Conservation (phyloP, 208 protist genomes). For the Acanthamoeba lugdunensis region DNA sequence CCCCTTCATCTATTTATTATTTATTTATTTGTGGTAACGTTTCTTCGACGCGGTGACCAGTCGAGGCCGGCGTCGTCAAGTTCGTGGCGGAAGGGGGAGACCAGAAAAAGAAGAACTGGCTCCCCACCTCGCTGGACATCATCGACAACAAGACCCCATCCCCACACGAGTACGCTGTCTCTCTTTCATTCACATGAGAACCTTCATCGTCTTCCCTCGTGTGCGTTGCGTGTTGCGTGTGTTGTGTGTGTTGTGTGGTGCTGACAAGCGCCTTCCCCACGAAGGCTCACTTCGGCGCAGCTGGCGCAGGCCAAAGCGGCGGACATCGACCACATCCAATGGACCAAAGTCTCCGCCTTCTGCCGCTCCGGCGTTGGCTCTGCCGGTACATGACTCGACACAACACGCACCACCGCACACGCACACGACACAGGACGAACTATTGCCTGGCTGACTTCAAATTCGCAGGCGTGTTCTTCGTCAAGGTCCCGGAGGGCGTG, state of each 20-base stretch:
- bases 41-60: background rate
- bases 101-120: background rate
- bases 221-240: too few relatives aligned
- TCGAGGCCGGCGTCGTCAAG: conserved; percentile 16
- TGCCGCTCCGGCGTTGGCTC: conserved; percentile 25
- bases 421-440: too few relatives aligned
- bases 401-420: too few relatives aligned
- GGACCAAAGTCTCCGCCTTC: background rate
- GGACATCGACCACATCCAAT: background rate
- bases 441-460: too few relatives aligned
- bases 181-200: background rate
- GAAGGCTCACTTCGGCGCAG: background rate
- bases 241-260: background rate
- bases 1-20: background rate
- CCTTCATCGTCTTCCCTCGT: too few relatives aligned
- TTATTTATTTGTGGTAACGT: background rate
- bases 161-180: background rate
- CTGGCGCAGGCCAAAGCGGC: background rate
- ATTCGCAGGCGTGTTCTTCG: background rate
- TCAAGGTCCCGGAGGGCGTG: background rate
- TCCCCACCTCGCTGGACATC: background rate
- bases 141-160: background rate
- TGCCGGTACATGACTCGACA: too few relatives aligned
- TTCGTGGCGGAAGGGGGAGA: background rate
- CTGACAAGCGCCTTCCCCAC: background rate